Base-by-base conservation (phyloP, 78 protist genomes). In the Dictyostelium capitatum region DNA sequence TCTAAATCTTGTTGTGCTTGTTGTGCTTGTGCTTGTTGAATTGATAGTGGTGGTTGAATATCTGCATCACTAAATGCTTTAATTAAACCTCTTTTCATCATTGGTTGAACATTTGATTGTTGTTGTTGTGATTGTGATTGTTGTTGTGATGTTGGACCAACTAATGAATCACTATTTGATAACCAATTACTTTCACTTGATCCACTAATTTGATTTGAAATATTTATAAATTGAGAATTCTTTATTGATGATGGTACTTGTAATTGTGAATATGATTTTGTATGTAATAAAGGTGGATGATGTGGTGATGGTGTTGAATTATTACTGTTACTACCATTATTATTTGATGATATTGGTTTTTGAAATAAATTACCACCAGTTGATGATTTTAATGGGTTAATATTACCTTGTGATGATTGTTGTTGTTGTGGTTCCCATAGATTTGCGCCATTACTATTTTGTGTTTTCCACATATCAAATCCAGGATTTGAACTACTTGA, bases 221-320 rank as follows among this genome's bases (percentile, higher is more conserved):
- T 77, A 51, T 87, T 87, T 46, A 87, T 77, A 54, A 87, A 87
- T 30, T 87, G 84, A 15, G 84, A 77, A 70, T 87, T 87, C 69
- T 87, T 87, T 6, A 87, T 51, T 17, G 93, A 74, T 0, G 70
- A 46, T 64, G 93, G 93, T 9, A 87, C 83, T n/a, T 64, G 41
- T 3, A 46, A 56, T 73, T 37, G 79, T 11, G 70, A 62, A 62
- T 62, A 62, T 9, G 70, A 62, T 62, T 62, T 30, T n/a, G 70
- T 62, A 62, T 62, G 70, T 62, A 62, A 62, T 62, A 62, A 62
- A n/a, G 70, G 70, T 62, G 70, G 70, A 11, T 62, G 70, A 25
- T 11, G 23, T 23, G 70, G 25, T 32, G 78, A 23, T 73, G 57
- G 17, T 73, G 79, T 46, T 46, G 79, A 14, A 20, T 17, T 43